Conservation (phyloP, 495 filamentous ascomycete species). For the Clohesyomyces aquaticus region DNA sequence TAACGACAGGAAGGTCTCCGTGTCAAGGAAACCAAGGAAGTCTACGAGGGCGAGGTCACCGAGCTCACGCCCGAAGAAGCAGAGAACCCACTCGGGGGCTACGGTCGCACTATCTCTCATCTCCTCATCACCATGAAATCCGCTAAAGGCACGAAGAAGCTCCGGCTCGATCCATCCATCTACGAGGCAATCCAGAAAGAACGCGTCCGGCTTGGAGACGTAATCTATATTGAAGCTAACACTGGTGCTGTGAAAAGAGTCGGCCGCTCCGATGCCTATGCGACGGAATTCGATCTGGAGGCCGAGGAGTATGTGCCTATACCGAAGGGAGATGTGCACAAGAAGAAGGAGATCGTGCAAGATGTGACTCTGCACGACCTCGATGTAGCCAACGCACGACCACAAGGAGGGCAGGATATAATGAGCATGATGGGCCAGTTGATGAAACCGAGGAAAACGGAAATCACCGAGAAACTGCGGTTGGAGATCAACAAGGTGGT, state of each 20-base stretch:
- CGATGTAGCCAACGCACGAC: constrained; percentile 93
- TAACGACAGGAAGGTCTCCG: constrained; percentile 63
- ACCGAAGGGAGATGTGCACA: constrained; percentile 97
- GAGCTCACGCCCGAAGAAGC: constrained; percentile 94
- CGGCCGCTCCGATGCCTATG: constrained; percentile 91
- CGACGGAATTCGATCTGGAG: constrained; percentile 97
- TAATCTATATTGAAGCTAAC: constrained; percentile 98
- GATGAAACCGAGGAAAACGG: constrained; percentile 98
- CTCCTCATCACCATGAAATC: constrained; percentile 88
- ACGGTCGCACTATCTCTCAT: constrained; percentile 92
- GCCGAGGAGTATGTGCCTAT: constrained; percentile 98
- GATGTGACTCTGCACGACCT: constrained; percentile 96
- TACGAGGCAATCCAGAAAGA: constrained; percentile 99
- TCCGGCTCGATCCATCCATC: constrained; percentile 93
- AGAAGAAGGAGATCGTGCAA: constrained; percentile 99
- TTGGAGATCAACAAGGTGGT: constrained; percentile 98
- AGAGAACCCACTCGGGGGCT: constrained; percentile 96
- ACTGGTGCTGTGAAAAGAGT: constrained; percentile 97
- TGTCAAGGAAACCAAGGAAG: constrained; percentile 96
- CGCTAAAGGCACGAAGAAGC: constrained; percentile 91
- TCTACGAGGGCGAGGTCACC: constrained; percentile 96
- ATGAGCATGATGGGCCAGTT: constrained; percentile 99
- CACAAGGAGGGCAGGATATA: constrained; percentile 95
- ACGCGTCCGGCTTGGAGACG: constrained; percentile 90
- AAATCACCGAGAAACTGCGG: constrained; percentile 95